Evolutionary conservation across 805 yeast species (phyloP).

Genomic region (Cyberlindnera meyerae): DNA sequence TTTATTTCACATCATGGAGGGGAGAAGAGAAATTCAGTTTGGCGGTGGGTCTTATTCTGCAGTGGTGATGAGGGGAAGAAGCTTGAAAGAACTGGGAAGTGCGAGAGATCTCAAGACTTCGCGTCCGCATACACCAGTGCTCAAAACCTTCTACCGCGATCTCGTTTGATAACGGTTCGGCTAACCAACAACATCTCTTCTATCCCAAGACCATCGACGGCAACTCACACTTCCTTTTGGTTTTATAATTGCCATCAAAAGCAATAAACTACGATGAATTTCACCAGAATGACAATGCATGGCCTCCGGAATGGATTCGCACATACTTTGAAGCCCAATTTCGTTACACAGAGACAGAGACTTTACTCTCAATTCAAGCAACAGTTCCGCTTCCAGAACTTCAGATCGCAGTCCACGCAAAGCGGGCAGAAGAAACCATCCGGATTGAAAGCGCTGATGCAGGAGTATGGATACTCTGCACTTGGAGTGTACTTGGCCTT

Average conservation of each 20-base stretch:
- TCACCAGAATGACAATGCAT: slow-evolving; percentile 1
- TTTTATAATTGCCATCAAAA: no score
- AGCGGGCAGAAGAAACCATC: slow-evolving; percentile 17
- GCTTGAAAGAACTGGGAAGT: no score
- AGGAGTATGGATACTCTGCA: slow-evolving; percentile 89
- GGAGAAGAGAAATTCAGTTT: no score
- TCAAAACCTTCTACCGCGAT: not conserved
- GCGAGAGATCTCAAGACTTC: no score
- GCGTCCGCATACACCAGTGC: not conserved
- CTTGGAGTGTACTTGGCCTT: slow-evolving; percentile 76
- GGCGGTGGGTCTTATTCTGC: no score
- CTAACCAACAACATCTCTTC: no score
- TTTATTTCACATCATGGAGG: no score
- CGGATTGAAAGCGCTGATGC: slow-evolving; percentile 56
- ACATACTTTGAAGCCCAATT: slow-evolving; percentile 4
- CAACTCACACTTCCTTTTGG: no score
- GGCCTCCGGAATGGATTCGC: slow-evolving; percentile 9
- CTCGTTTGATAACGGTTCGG: not conserved
- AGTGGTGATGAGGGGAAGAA: no score
- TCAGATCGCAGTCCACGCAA: slow-evolving; percentile 9
- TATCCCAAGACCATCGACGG: no score
- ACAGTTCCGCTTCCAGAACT: slow-evolving; percentile 4
- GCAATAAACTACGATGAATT: not conserved
- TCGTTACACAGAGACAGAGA: slow-evolving; percentile 7
- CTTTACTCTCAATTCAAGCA: slow-evolving; percentile 6